phyloP scores from a whole-genome alignment of 2,329 filamentous ascomycete species.

The Aureobasidium sp. region DNA sequence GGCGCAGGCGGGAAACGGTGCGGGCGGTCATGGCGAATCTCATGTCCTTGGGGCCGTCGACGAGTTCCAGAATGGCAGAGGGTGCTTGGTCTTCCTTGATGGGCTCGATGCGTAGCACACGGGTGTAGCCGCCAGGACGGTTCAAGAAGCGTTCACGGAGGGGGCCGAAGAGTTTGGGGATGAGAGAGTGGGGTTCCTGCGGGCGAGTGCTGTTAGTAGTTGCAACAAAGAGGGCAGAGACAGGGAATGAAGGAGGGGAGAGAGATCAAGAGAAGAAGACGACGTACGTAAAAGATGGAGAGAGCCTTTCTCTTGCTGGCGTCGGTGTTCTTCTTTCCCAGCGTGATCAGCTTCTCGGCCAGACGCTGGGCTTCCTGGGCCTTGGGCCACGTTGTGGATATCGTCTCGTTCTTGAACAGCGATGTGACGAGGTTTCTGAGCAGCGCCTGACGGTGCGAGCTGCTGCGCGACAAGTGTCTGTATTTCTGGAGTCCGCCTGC shows the following conservation, averaged over 20 bases:
- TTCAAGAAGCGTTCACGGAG: conserved; percentile 69
- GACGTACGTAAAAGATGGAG: conserved; percentile 67
- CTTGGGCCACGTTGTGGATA: conserved; percentile 91
- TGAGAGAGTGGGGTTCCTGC: conserved; percentile 57
- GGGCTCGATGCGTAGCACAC: conserved; percentile 85
- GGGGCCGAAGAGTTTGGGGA: conserved; percentile 82
- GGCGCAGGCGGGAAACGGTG: conserved; percentile 56
- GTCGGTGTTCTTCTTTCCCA: conserved; percentile 88
- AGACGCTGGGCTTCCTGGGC: conserved; percentile 93
- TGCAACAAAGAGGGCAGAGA: neutral
- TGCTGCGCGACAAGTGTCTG: conserved; percentile 76
- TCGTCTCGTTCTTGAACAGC: conserved; percentile 84
- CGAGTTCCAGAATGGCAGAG: conserved; percentile 85
- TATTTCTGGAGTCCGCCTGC: conserved; percentile 81
- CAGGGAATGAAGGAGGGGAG: neutral
- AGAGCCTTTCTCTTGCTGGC: conserved; percentile 66
- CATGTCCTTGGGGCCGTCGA: conserved; percentile 89
- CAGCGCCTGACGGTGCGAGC: conserved; percentile 80
- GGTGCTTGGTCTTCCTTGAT: conserved; percentile 79
- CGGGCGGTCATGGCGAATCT: conserved; percentile 90
- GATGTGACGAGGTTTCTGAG: conserved; percentile 94
- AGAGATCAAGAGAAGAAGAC: neutral
- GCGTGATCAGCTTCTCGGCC: conserved; percentile 87
- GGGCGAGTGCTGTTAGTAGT: neutral
- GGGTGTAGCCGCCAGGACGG: conserved; percentile 87